Evolutionary conservation across 805 yeast species (phyloP).

Genomic region (Cyberlindnera euphorbiiphila): DNA sequence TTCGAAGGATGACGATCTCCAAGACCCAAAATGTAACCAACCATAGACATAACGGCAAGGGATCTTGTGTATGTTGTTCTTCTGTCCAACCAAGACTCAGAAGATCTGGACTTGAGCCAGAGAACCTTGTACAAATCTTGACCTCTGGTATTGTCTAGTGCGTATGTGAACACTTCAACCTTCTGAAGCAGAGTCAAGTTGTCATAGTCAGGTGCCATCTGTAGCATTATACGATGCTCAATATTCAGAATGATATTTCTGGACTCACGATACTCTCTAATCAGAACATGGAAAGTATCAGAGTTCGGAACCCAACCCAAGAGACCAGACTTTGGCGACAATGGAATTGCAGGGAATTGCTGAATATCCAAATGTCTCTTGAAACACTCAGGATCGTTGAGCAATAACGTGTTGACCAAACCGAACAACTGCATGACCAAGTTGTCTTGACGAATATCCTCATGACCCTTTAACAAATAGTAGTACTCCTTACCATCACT

Average conservation of each 20-base stretch:
- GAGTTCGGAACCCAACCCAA: slow-evolving; percentile 97
- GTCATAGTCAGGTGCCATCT: slow-evolving; percentile 96
- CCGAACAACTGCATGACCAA: slow-evolving; percentile 98
- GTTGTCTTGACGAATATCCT: slow-evolving; percentile 95
- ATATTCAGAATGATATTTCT: slow-evolving; percentile 85
- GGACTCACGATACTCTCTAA: slow-evolving; percentile 88
- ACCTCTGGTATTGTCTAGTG: slow-evolving; percentile 91
- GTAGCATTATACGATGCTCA: slow-evolving; percentile 93
- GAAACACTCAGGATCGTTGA: slow-evolving; percentile 92
- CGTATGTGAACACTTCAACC: slow-evolving; percentile 95
- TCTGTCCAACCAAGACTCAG: slow-evolving; percentile 97
- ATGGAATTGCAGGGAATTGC: slow-evolving; percentile 87
- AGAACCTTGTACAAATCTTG: slow-evolving; percentile 93
- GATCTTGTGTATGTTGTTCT: slow-evolving; percentile 95
- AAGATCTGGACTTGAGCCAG: slow-evolving; percentile 93
- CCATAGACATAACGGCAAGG: slow-evolving; percentile 98
- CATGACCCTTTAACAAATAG: slow-evolving; percentile 88
- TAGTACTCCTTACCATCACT: slow-evolving; percentile 90
- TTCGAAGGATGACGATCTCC: slow-evolving; percentile 99
- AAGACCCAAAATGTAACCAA: slow-evolving; percentile 91
- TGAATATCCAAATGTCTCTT: slow-evolving; percentile 93
- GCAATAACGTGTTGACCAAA: slow-evolving; percentile 82
- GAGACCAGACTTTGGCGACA: slow-evolving; percentile 95
- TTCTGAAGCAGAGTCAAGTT: slow-evolving; percentile 83
- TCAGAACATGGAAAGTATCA: slow-evolving; percentile 92